Conservation (phyloP, 2,329 filamentous ascomycete species). For the Cercospora sp. region DNA sequence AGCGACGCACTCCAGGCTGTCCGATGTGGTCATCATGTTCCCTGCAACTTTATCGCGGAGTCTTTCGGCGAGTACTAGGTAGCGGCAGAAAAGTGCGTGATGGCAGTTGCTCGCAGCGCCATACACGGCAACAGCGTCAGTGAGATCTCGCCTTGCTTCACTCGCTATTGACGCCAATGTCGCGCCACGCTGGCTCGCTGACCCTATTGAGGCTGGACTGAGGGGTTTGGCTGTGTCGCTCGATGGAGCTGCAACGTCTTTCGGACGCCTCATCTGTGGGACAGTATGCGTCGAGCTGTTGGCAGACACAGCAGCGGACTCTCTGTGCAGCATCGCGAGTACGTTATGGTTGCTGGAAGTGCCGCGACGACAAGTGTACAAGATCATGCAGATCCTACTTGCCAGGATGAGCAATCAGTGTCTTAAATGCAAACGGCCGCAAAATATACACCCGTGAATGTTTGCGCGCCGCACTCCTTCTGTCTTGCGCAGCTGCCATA, state of each 20-base stretch:
- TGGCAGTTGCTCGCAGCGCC: neutral
- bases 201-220: neutral
- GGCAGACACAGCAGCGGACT: neutral
- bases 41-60: conserved; percentile 6
- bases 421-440: neutral
- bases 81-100: conserved; percentile 2
- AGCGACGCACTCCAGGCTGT: neutral
- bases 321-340: neutral
- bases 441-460: neutral
- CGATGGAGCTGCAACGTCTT: neutral
- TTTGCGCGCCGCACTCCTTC: neutral
- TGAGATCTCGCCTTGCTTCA: neutral
- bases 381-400: neutral
- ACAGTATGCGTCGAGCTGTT: neutral
- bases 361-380: neutral
- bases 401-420: neutral
- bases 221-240: neutral
- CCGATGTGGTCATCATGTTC: conserved; percentile 4
- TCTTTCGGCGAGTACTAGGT: neutral
- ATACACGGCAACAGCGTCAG: neutral
- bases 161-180: neutral
- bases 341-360: neutral
- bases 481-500: neutral
- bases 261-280: neutral
- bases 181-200: neutral